These are phyloP conservation scores for Helichrysum umbraculigerum DNA, from an alignment of 129 eudicot species.

Conservation along the genomic window DNA sequence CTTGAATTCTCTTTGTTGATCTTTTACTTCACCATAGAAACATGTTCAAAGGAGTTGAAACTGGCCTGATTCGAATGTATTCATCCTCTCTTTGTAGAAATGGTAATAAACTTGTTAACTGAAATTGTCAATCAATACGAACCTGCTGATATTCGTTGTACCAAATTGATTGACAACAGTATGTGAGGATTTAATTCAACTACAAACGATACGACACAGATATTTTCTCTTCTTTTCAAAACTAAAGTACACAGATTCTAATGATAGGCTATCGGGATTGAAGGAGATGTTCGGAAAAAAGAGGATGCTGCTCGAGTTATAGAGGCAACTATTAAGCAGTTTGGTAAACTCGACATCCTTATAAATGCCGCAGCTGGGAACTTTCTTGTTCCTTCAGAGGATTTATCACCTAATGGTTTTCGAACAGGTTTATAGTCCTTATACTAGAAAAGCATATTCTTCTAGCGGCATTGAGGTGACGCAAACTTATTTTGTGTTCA, in stretches of 20 bases:
- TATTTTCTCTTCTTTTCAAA: neutral
- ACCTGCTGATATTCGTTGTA: too few species aligned
- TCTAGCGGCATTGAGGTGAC: too few species aligned
- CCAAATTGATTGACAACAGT: too few species aligned
- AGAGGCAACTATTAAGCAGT: slow-evolving; percentile 43
- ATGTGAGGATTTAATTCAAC: too few species aligned
- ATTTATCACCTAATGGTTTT: slow-evolving; percentile 49
- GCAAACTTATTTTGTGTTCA: too few species aligned
- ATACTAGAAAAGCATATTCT: neutral
- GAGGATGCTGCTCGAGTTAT: slow-evolving; percentile 42
- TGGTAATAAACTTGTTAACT: too few species aligned
- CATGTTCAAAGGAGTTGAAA: neutral
- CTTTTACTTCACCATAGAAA: neutral
- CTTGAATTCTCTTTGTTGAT: neutral
- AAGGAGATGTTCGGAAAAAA: slow-evolving; percentile 53
- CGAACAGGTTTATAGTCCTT: slow-evolving; percentile 36
- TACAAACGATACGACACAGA: neutral
- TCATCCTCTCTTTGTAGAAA: too few species aligned
- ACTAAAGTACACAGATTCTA: neutral
- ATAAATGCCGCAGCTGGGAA: slow-evolving; percentile 62
- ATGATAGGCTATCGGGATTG: slow-evolving; percentile 46
- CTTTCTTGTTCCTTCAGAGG: slow-evolving; percentile 50
- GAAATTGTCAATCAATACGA: too few species aligned
- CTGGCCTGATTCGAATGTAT: too few species aligned
- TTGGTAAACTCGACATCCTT: slow-evolving; percentile 54